Base-by-base conservation (phyloP, 169 alveolate species). In the Toxoplasma gondii region DNA sequence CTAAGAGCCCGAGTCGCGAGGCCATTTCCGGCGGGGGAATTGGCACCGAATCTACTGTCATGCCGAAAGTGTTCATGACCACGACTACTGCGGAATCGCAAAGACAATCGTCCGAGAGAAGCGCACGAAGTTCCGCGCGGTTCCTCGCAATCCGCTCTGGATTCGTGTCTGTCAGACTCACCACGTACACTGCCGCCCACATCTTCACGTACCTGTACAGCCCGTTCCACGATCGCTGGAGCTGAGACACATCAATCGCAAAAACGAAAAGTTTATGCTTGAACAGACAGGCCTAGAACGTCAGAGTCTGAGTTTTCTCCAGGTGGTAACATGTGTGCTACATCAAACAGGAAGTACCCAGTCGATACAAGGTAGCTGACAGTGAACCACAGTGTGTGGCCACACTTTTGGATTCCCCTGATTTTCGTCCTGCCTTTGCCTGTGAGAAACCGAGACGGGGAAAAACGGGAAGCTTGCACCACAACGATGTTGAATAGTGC, bases 151-250 rank as follows among this genome's bases (percentile, higher is more conserved):
- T 58, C 67, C 88, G 44, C 67, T 70, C 94, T 4, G 91, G 58
- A 27, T 91, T 27, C 41, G 78, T 39, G n/a, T 91, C 88, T 24
- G 39, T 27, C 69, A 78, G 45, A 44, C 43, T 91, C 38, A 91
- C 54, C 88, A 91, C 94, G 94, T 78, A 91, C 38, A 91, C 90
- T 12, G 54, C 83, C 39, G 58, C 54, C 82, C 90, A 58, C 90
- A 91, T 39, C 36, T 91, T 43, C 34, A 91, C 88, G 53, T 53
- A 58, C 36, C 90, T 58, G 38, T 91, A 91, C 44, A 91, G 49
- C 49, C 58, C 45, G 19, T 91, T 19, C 94, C 94, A 91, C 44
- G 82, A 78, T 31, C 83, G 34, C 74, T 70, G 91, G 22, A 91
- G 81, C 94, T 91, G 87, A 38, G 49, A 31, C 45, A 19, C n/a